Conservation (phyloP, 2,329 filamentous ascomycete species). For the Cyphellophora attinorum region DNA sequence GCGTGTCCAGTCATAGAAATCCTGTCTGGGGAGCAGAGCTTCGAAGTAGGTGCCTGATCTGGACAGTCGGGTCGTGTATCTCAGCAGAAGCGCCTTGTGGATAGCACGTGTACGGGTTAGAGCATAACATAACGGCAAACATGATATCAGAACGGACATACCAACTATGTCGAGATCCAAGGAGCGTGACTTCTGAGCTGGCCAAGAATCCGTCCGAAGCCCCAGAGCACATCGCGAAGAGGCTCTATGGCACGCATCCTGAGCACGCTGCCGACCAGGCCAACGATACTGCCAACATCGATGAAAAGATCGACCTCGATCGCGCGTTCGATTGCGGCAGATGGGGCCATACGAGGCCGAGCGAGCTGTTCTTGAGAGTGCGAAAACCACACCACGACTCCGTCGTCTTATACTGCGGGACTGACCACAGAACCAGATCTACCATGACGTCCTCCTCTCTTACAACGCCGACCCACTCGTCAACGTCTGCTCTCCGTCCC, state of each 20-base stretch:
- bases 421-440: slow-evolving; percentile 37
- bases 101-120: no score
- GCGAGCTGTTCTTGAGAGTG: slow-evolving; percentile 56
- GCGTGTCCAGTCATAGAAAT: no score
- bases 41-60: no score
- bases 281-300: slow-evolving; percentile 19
- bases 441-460: slow-evolving; percentile 50
- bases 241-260: slow-evolving; percentile 39
- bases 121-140: no score
- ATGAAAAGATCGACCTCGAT: slow-evolving; percentile 37
- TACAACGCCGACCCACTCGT: slow-evolving; percentile 31
- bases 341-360: slow-evolving; percentile 56
- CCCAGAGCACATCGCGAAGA: slow-evolving; percentile 46
- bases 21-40: no score
- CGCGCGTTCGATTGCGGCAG: slow-evolving; percentile 53
- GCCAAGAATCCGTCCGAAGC: slow-evolving; percentile 43
- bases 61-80: no score
- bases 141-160: slow-evolving; percentile 1
- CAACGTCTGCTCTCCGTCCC: slow-evolving; percentile 46
- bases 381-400: slow-evolving; percentile 9
- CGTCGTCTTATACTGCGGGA: not conserved
- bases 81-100: no score
- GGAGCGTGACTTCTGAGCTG: slow-evolving; percentile 50
- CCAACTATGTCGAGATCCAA: slow-evolving; percentile 41
- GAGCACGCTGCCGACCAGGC: slow-evolving; percentile 7